A percentile compares a stretch with the other conserved stretches of the same genome.
Evolutionary conservation across 1,139 yeast genomes (phyloP).

Genomic region (Zygosaccharomyces sapae): DNA sequence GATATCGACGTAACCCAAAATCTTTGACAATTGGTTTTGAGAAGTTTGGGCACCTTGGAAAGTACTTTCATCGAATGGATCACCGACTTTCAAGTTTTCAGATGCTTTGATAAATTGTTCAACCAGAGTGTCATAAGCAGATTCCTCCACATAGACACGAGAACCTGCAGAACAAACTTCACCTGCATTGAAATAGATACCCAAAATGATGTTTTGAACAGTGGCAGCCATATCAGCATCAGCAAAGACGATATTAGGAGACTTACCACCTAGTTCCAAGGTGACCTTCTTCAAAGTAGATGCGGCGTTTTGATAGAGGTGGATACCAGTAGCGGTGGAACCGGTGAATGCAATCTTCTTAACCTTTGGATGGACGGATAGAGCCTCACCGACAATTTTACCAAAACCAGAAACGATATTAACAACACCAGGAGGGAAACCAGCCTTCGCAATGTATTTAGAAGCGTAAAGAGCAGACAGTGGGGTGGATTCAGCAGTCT

Average conservation of each 20-base stretch:
- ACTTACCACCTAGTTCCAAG: constrained; percentile 61
- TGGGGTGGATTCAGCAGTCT: constrained; percentile 60
- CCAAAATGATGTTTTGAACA: constrained; percentile 43
- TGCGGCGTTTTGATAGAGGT: constrained; percentile 52
- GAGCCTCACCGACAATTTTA: constrained; percentile 55
- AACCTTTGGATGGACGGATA: constrained; percentile 48
- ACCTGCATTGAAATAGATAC: constrained; percentile 57
- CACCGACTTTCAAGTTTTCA: constrained; percentile 49
- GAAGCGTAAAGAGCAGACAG: constrained; percentile 54
- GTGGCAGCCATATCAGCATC: constrained; percentile 51
- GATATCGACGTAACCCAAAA: constrained; percentile 51
- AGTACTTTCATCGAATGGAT: constrained; percentile 54
- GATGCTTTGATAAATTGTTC: constrained; percentile 46
- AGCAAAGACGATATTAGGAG: constrained; percentile 55
- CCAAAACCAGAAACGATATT: constrained; percentile 58
- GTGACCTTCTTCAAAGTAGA: constrained; percentile 54
- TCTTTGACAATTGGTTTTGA: constrained; percentile 50
- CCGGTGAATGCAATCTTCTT: constrained; percentile 61
- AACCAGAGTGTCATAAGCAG: constrained; percentile 49
- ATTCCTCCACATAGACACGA: constrained; percentile 56
- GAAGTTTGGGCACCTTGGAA: constrained; percentile 66
- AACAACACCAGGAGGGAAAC: constrained; percentile 56
- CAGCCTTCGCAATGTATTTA: constrained; percentile 48
- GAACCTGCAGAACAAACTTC: constrained; percentile 68
- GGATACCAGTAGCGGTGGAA: constrained; percentile 57